Evolutionary conservation across 306 rosid species (phyloP), one percentile per base, ranked within the genome.

Genomic region (Lagenaria siceraria): DNA sequence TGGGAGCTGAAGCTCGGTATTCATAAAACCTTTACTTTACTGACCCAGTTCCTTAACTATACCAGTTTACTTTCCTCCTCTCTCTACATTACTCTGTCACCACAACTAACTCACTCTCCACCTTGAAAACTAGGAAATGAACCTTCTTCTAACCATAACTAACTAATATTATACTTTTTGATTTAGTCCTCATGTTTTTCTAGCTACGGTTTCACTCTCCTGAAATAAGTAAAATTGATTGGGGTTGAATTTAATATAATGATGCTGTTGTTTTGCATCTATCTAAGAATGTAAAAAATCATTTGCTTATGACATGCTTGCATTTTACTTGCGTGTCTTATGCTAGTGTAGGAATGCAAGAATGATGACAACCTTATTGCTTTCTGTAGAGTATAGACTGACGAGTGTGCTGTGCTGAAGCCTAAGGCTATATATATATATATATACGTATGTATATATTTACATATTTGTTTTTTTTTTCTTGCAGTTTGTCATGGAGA

Each of bases 401-500:
- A 66, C 21, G 51, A 66, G 53, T 11, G 42, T 66, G 33, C 77
- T 11, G 42, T 66, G 33, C 77, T 78, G 35, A 46, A 22, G 27
- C 38, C 52, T 25, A 46, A 79, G 60, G 75, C 63, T 52, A 65
- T 10, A 36, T 13, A 59, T 5, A 22, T 24, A 13, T 8, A 8
- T 8, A 40, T 40, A 10, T 19, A 2, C 70, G 74, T 7, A 11
- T 51, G 56, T 54, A 54, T 29, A 29, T 42, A 10, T 42, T 51
- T 9, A 42, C 10, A 10, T 42, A 42, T 40, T 10, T 8, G 10
- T n/a, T 78, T 68, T 29, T n/a, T 49, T 75, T 38, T 61, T 49
- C 68, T 7, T 78, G 89, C 86, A 93, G 98, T 91, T 93, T 90
- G 96, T 81, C 75, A 83, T 93, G 92, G 91, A 93, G 83, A 87